Percentiles rank a stretch among this genome's conserved stretches.
Conservation (phyloP, 2,329 filamentous ascomycete genomes). For the Phyllosticta ampelicida region DNA sequence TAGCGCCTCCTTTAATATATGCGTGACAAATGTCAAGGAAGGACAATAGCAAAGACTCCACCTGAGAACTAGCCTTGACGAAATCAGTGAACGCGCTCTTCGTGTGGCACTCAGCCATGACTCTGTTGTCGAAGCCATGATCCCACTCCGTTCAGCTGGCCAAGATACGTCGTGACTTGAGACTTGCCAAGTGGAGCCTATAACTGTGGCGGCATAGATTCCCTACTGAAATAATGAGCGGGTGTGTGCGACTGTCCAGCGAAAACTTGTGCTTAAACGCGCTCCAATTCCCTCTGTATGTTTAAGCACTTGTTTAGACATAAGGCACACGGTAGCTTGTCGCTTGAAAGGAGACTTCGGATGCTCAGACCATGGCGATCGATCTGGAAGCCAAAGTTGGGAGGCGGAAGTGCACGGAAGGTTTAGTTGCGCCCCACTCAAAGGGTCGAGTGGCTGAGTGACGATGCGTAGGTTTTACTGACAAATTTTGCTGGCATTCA, state of each 20-base stretch:
- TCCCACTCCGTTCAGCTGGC: background rate
- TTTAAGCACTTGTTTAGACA: background rate
- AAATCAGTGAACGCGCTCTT: background rate
- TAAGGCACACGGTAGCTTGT: background rate
- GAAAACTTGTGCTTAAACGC: background rate
- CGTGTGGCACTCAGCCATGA: background rate
- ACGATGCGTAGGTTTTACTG: background rate
- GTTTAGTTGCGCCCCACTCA: background rate
- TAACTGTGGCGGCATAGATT: background rate
- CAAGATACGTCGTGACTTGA: background rate
- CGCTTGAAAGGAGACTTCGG: background rate
- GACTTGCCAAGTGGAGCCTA: background rate
- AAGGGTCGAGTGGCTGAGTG: background rate
- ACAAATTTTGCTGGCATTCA: constrained; percentile 9
- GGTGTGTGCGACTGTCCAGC: background rate
- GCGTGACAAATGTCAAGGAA: background rate
- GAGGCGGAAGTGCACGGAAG: background rate
- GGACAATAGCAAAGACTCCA: background rate
- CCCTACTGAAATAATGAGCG: background rate
- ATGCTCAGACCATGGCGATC: background rate
- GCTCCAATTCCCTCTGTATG: background rate
- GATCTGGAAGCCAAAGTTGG: background rate
- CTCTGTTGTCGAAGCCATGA: background rate
- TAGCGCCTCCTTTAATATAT: background rate
- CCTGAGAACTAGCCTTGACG: background rate